Conservation (phyloP, 768 basidiomycete genomes). For the Auricularia auricula-judae region DNA sequence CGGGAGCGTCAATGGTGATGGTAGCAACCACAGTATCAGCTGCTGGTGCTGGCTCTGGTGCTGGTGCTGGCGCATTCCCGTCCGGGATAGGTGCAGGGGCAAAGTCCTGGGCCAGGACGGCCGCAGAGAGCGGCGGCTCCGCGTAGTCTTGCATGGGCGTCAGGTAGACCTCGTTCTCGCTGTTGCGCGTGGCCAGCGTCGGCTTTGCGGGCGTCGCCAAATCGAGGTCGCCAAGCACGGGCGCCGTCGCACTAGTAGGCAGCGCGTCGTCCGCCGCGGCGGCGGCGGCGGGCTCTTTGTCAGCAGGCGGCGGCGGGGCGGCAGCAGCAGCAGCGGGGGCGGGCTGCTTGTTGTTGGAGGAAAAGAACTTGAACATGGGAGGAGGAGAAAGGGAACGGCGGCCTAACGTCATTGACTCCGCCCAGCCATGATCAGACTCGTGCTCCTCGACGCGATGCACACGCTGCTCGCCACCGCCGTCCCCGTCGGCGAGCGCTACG, state of each 20-base stretch:
- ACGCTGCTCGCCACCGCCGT: constrained; percentile 61
- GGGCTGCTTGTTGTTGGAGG: background rate
- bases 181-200: background rate
- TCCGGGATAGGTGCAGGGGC: no score
- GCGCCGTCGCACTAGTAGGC: background rate
- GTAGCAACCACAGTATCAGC: background rate
- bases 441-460: constrained; percentile 71
- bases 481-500: constrained; percentile 58
- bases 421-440: constrained; percentile 22
- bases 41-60: background rate
- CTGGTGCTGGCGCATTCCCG: background rate
- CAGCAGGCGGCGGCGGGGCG: background rate
- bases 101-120: background rate
- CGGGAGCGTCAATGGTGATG: background rate
- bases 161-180: background rate
- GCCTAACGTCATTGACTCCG: background rate
- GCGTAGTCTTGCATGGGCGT: background rate
- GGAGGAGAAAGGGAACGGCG: background rate
- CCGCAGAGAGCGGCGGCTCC: background rate
- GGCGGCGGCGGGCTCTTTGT: background rate
- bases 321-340: background rate
- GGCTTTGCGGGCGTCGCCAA: background rate
- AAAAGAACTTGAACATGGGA: background rate
- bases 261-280: background rate
- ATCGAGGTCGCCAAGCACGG: background rate